Evolutionary conservation across 2,329 filamentous ascomycete species (phyloP).

Genomic region (Aotearoamyces nothofagi): DNA sequence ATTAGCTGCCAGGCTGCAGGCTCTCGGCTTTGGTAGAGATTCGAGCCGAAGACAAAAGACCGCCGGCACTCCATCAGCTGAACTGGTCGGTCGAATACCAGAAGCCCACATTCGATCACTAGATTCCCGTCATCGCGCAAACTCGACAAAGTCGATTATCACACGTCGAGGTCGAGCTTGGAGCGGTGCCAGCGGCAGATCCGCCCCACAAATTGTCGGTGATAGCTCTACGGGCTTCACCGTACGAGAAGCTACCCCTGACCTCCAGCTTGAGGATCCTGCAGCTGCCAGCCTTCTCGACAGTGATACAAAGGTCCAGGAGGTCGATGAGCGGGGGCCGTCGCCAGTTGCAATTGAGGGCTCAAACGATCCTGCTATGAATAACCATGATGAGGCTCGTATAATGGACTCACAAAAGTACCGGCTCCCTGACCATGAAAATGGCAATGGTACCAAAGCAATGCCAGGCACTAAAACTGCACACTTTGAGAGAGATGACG

Average conservation of each 20-base stretch:
- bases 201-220: conserved; percentile 17
- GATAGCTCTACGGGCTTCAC: conserved; percentile 6
- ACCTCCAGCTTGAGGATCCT: conserved; percentile 9
- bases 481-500: conserved; percentile 33
- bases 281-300: conserved; percentile 3
- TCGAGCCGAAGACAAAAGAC: conserved; percentile 8
- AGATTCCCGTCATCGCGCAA: conserved; percentile 49
- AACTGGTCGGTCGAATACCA: conserved; percentile 50
- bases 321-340: conserved; percentile 11
- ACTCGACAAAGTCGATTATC: conserved; percentile 31
- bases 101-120: conserved; percentile 55
- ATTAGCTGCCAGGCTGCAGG: conserved; percentile 48
- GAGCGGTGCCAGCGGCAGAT: conserved; percentile 42
- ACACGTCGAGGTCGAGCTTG: conserved; percentile 56
- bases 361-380: conserved; percentile 14
- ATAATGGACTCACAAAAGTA: conserved; percentile 64
- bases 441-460: conserved; percentile 51
- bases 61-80: conserved; percentile 21
- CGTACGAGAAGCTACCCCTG: conserved; percentile 3
- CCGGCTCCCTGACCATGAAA: conserved; percentile 53
- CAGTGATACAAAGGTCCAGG: conserved; percentile 11
- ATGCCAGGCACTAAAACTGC: conserved; percentile 40
- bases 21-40: conserved; percentile 39
- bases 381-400: conserved; percentile 24
- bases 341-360: conserved; percentile 10